These are phyloP conservation scores for Diaporthe ilicicola DNA, from an alignment of 2,329 filamentous ascomycete species.

Conservation along the genomic window DNA sequence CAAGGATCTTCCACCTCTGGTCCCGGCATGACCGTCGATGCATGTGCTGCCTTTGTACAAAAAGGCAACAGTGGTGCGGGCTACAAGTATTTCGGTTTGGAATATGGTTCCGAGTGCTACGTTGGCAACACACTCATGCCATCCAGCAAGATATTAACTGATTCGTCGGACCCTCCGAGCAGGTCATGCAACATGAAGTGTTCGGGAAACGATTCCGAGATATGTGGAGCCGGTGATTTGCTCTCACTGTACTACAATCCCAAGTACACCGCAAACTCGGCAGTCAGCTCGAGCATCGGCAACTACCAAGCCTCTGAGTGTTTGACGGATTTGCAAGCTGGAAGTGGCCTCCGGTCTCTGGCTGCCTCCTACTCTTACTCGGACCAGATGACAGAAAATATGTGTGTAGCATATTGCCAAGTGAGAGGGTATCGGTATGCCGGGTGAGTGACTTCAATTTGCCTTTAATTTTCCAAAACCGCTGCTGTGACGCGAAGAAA, in stretches of 20 bases:
- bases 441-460: neutral
- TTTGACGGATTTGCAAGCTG: neutral
- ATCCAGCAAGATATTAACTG: neutral
- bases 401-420: neutral
- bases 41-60: neutral
- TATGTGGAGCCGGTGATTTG: constrained; percentile 34
- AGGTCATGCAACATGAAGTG: constrained; percentile 34
- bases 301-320: neutral
- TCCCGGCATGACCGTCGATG: neutral
- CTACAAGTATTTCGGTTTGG: neutral
- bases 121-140: constrained; percentile 3
- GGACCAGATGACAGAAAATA: neutral
- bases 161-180: constrained; percentile 12
- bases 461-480: neutral
- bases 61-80: constrained; percentile 5
- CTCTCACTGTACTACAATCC: constrained; percentile 33
- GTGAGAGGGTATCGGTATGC: neutral
- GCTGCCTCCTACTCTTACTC: neutral
- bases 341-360: neutral
- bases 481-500: neutral
- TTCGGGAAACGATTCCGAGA: constrained; percentile 32
- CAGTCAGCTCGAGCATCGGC: neutral
- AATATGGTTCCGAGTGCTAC: neutral
- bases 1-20: neutral
- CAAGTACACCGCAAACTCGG: constrained; percentile 13